A percentile compares a stretch with the other conserved stretches of the same genome.
Evolutionary conservation across 208 protist species (phyloP).

Genomic region (Trypanosoma brucei): DNA sequence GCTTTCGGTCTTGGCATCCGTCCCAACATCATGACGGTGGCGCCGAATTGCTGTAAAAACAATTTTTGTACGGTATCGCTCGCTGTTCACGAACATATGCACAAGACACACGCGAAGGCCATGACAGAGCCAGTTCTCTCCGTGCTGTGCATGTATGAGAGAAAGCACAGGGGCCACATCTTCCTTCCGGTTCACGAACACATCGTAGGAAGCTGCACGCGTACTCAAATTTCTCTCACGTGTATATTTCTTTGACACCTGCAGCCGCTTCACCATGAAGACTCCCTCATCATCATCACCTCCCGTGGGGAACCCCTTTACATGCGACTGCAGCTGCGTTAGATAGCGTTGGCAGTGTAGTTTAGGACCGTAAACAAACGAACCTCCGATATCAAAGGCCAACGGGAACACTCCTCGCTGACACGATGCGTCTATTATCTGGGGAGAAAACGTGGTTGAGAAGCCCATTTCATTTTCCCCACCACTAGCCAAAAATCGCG

Average conservation of each 20-base stretch:
- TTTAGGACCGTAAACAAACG: conserved; percentile 65
- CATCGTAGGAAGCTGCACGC: conserved; percentile 30
- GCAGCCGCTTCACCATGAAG: conserved; percentile 24
- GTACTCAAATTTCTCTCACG: conserved; percentile 23
- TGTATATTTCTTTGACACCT: conserved; percentile 49
- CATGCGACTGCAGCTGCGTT: conserved; percentile 15
- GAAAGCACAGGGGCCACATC: conserved; percentile 57
- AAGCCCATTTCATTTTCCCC: conserved; percentile 50
- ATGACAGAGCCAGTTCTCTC: conserved; percentile 83
- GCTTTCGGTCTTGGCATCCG: not conserved
- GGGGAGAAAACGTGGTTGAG: conserved; percentile 62
- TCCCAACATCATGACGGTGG: conserved; percentile 27
- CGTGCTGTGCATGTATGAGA: conserved; percentile 61
- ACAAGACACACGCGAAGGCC: conserved; percentile 57
- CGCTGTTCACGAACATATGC: conserved; percentile 59
- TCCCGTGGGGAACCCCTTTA: conserved; percentile 32
- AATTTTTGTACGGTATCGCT: conserved; percentile 60
- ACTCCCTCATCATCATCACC: conserved; percentile 21
- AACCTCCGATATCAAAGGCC: conserved; percentile 21
- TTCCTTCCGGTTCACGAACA: conserved; percentile 70
- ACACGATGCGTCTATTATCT: conserved; percentile 63
- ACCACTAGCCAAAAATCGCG: conserved; percentile 20
- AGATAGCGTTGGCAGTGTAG: conserved; percentile 52
- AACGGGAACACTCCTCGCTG: conserved; percentile 74
- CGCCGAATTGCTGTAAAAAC: conserved; percentile 62